Conservation (phyloP, 805 yeast species). For the Candida pseudofarinosa region DNA sequence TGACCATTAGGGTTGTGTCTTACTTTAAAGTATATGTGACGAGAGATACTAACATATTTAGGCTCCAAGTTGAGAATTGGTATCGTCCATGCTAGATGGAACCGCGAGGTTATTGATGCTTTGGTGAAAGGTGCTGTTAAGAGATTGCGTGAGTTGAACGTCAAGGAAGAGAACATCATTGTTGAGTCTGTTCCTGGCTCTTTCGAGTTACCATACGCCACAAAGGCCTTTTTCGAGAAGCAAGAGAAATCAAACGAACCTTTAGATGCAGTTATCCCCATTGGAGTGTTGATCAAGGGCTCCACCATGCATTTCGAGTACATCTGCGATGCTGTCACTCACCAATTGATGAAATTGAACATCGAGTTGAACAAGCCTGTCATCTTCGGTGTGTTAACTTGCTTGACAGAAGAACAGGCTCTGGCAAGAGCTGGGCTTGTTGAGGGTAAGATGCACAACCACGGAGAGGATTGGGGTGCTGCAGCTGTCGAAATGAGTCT, state of each 20-base stretch:
- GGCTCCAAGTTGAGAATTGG: slow-evolving; percentile 66
- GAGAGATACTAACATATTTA: slow-evolving; percentile 11
- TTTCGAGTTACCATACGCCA: slow-evolving; percentile 86
- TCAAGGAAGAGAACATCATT: slow-evolving; percentile 67
- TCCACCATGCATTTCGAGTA: slow-evolving; percentile 98
- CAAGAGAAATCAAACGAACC: slow-evolving; percentile 40
- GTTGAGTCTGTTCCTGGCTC: slow-evolving; percentile 93
- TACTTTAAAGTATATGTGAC: no score
- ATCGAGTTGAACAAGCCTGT: slow-evolving; percentile 69
- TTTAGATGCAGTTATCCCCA: slow-evolving; percentile 85
- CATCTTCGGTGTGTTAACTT: slow-evolving; percentile 90
- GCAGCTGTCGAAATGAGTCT: slow-evolving; percentile 93
- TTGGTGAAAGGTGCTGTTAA: slow-evolving; percentile 73
- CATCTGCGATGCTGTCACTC: slow-evolving; percentile 85
- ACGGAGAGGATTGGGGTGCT: slow-evolving; percentile 98
- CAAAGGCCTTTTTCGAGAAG: slow-evolving; percentile 49
- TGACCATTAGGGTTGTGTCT: no score
- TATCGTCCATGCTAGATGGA: slow-evolving; percentile 97
- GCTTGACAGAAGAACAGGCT: slow-evolving; percentile 93
- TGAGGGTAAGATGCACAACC: slow-evolving; percentile 80
- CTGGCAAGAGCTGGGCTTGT: slow-evolving; percentile 83
- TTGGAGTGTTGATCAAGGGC: slow-evolving; percentile 94
- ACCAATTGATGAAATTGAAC: slow-evolving; percentile 80
- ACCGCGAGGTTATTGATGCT: slow-evolving; percentile 67
- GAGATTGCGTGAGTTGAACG: slow-evolving; percentile 61